Evolutionary conservation across 129 eudicot species (phyloP), one percentile per base, ranked within the genome.

Genomic region (Helianthus tuberosus): DNA sequence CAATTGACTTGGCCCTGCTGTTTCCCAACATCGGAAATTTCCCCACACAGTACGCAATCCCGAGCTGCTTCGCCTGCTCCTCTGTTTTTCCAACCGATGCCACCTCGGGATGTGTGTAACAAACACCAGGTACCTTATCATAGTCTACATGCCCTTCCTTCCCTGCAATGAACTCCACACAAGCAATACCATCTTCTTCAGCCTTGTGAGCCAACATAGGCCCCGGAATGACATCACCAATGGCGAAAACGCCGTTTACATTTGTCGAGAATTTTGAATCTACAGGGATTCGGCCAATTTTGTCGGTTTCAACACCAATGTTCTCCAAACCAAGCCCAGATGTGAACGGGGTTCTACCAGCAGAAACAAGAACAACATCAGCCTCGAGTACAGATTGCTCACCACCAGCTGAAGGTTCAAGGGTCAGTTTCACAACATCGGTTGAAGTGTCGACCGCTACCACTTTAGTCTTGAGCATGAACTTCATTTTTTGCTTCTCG

Each of bases 1-100:
- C 66, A 29, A 60, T 60, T 60, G 66, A 60, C 66, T 60, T 60
- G 10, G 66, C 66, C 66, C 66, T 60, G 66, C 66, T 60, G 66
- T 60, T 60, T 60, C 66, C 66, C 66, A 60, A 32, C 66, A 60
- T 60, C 3, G 66, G 66, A 60, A 60, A 60, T 60, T 60, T 60
- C 44, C 66, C 66, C 10, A 60, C 66, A 11, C 16, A 0, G 66
- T 60, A 60, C 2, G 43, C 43, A 60, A 60, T 60, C 66, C 66
- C 66, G 5, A 60, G 66, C 29, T 60, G 66, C 66, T 60, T 60
- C 44, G 29, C 66, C 66, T 60, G 66, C 66, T 60, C 66, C 66
- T 60, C 66, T 60, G 66, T 60, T 60, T 60, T 60, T 5, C 66
- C 66, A 60, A 60, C 66, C 12, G 66, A 60, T 60, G 66, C 66